Percentiles rank a stretch among this genome's conserved stretches.
These are phyloP conservation scores for Pulveroboletus sp. DNA, from an alignment of 768 basidiomycete species.

Conservation along the genomic window DNA sequence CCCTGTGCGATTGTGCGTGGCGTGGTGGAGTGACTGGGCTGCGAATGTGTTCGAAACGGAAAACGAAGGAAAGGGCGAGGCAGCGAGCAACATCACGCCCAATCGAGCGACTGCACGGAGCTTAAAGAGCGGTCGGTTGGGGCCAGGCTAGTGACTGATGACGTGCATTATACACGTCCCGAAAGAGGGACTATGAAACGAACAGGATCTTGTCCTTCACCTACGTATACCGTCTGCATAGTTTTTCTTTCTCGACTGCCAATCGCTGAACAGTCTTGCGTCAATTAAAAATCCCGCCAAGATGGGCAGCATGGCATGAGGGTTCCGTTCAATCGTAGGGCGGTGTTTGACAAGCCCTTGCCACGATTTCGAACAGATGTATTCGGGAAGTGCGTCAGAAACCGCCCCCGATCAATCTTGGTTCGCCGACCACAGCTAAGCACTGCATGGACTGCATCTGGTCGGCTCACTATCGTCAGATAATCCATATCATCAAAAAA, in stretches of 20 bases:
- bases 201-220: slow-evolving; percentile 8
- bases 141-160: slow-evolving; percentile 6
- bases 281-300: slow-evolving; percentile 7
- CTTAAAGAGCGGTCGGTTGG: slow-evolving; percentile 19
- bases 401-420: slow-evolving; percentile 26
- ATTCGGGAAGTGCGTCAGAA: slow-evolving; percentile 12
- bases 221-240: slow-evolving; percentile 1
- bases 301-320: slow-evolving; percentile 6
- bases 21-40: slow-evolving; percentile 6
- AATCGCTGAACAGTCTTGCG: slow-evolving; percentile 16
- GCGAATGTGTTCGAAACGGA: slow-evolving; percentile 14
- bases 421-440: slow-evolving; percentile 26
- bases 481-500: slow-evolving; percentile 6
- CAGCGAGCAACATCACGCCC: slow-evolving; percentile 14
- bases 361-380: slow-evolving; percentile 16
- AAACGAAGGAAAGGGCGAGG: slow-evolving; percentile 18
- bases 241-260: neutral
- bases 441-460: slow-evolving; percentile 14
- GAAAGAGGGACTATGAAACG: slow-evolving; percentile 9
- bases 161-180: slow-evolving; percentile 5
- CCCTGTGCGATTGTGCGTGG: slow-evolving; percentile 10
- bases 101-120: slow-evolving; percentile 20
- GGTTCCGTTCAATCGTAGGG: slow-evolving; percentile 11
- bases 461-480: slow-evolving; percentile 14
- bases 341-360: slow-evolving; percentile 22